phyloP scores from a whole-genome alignment of 768 basidiomycete genomes.

The Leccinum sublutescens region DNA sequence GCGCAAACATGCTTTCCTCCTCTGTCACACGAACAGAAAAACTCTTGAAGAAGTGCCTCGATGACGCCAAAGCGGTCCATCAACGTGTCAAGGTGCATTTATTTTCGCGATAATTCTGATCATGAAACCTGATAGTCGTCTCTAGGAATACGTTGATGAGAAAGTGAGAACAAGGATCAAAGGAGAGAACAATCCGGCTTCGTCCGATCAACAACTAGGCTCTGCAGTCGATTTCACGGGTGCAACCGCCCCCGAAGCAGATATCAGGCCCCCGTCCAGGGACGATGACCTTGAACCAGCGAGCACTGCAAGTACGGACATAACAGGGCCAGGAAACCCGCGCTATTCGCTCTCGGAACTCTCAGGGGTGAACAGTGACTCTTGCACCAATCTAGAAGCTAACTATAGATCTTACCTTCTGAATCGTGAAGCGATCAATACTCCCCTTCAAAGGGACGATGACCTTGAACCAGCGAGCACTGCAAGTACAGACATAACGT shows the following conservation, averaged over 20 bases:
- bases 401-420: no score
- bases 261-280: background rate
- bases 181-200: background rate
- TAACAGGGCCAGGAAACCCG: background rate
- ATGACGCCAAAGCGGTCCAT: slow-evolving; percentile 5
- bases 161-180: slow-evolving; percentile 2
- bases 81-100: slow-evolving; percentile 5
- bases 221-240: background rate
- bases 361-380: background rate
- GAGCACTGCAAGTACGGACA: background rate
- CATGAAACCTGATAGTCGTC: background rate
- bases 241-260: background rate
- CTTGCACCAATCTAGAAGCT: background rate
- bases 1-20: slow-evolving; percentile 7
- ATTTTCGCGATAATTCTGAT: background rate
- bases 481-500: background rate
- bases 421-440: no score
- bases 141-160: slow-evolving; percentile 5
- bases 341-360: background rate
- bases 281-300: background rate
- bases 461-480: background rate
- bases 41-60: background rate
- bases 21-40: background rate
- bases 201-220: background rate
- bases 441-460: background rate